phyloP scores from a whole-genome alignment of 2,329 filamentous ascomycete genomes.

The Xylariales sp. region DNA sequence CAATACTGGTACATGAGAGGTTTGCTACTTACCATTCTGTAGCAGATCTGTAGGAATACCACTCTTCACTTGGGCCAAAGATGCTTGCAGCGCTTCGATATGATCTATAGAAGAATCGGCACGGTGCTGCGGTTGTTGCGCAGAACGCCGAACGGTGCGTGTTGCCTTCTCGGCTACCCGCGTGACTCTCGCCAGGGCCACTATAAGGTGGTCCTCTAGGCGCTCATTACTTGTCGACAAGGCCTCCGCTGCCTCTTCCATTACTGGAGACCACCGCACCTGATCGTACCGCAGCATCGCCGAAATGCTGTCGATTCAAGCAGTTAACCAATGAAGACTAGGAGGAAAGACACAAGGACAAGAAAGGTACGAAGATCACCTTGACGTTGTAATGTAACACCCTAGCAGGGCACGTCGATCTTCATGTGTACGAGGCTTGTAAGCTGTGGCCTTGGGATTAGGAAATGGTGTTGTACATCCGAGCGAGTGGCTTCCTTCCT shows the following conservation, averaged over 20 bases:
- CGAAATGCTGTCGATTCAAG: conserved; percentile 11
- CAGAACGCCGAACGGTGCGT: conserved; percentile 15
- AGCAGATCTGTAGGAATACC: conserved; percentile 17
- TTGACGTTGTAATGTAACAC: conserved; percentile 8
- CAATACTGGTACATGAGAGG: no score
- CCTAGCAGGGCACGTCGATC: conserved; percentile 15
- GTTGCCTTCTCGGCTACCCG: conserved; percentile 18
- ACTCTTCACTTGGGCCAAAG: conserved; percentile 19
- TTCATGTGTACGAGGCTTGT: no score
- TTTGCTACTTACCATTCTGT: conserved; percentile 25
- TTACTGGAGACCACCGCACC: conserved; percentile 49
- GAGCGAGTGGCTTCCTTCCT: conserved; percentile 11
- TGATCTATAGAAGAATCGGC: conserved; percentile 17
- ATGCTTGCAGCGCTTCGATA: conserved; percentile 21
- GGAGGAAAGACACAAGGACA: background rate
- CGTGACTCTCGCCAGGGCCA: conserved; percentile 19
- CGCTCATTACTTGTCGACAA: conserved; percentile 41
- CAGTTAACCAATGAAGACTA: background rate
- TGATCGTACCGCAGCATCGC: conserved; percentile 17
- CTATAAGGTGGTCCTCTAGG: conserved; percentile 45
- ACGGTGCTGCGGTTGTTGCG: no score
- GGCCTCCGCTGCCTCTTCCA: conserved; percentile 51
- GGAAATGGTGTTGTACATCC: conserved; percentile 10
- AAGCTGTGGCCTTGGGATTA: no score
- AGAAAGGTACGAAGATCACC: no score